A percentile compares a stretch with the other conserved stretches of the same genome.
Evolutionary conservation across 202 grass and related monocot genomes (phyloP).

Genomic region (Panicum virgatum): DNA sequence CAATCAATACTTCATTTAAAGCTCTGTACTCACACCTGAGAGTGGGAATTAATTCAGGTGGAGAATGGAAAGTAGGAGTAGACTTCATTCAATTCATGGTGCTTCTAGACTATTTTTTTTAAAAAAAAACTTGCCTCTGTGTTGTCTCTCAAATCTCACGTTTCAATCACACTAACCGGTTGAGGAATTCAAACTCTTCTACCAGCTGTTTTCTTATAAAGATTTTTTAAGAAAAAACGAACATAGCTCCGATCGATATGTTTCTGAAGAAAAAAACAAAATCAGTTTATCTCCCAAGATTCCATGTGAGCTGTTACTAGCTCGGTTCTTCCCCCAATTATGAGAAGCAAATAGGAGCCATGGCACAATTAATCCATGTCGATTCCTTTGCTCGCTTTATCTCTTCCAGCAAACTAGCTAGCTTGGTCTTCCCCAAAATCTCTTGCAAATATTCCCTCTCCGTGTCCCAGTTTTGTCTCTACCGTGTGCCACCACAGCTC

Average conservation of each 20-base stretch:
- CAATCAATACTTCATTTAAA: constrained; percentile 64
- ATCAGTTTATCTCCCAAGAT: constrained; percentile 31
- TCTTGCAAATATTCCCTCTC: constrained; percentile 54
- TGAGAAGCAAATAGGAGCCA: constrained; percentile 47
- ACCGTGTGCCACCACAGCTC: constrained; percentile 25
- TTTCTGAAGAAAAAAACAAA: constrained; percentile 28
- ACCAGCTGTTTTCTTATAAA: neutral
- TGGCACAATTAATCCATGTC: constrained; percentile 47
- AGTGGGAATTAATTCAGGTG: constrained; percentile 54
- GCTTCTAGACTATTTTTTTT: neutral
- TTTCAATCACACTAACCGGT: constrained; percentile 9
- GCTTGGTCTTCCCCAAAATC: constrained; percentile 37
- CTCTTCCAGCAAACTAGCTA: constrained; percentile 46
- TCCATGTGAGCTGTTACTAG: constrained; percentile 63
- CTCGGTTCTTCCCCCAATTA: constrained; percentile 42
- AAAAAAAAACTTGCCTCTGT: neutral
- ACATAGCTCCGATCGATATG: neutral
- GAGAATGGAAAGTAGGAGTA: constrained; percentile 32
- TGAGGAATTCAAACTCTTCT: constrained; percentile 15
- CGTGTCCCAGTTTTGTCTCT: constrained; percentile 44
- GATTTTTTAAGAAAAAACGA: neutral
- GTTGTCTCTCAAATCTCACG: constrained; percentile 21
- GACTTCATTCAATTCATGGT: constrained; percentile 34
- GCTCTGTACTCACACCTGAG: constrained; percentile 45
- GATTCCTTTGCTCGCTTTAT: constrained; percentile 48